Conservation (phyloP, 176 grass and related monocot species). For the Carex kokanica region DNA sequence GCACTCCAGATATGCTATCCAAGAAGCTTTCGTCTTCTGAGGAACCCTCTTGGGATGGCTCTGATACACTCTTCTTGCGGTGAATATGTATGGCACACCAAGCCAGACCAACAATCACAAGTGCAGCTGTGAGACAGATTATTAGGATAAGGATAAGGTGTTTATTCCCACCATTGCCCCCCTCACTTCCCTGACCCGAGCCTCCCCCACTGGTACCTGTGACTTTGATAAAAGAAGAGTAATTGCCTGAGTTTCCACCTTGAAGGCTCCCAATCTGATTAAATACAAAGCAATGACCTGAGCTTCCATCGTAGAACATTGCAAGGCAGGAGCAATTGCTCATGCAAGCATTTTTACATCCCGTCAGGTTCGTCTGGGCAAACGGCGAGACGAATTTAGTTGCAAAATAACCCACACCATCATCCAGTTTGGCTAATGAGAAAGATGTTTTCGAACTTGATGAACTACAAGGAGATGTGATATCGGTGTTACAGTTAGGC, state of each 20-base stretch:
- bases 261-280: slow-evolving; percentile 78
- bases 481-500: slow-evolving; percentile 47
- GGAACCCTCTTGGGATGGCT: slow-evolving; percentile 51
- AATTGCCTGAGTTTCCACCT: slow-evolving; percentile 22
- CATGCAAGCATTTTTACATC: slow-evolving; percentile 68
- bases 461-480: slow-evolving; percentile 51
- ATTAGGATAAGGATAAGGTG: slow-evolving; percentile 43
- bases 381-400: slow-evolving; percentile 46
- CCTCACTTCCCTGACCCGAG: slow-evolving; percentile 28
- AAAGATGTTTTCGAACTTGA: slow-evolving; percentile 29
- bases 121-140: slow-evolving; percentile 46
- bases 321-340: slow-evolving; percentile 73
- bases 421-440: slow-evolving; percentile 48
- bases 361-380: slow-evolving; percentile 50
- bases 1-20: slow-evolving; percentile 65
- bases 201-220: slow-evolving; percentile 17
- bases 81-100: slow-evolving; percentile 57
- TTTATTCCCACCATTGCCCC: slow-evolving; percentile 14
- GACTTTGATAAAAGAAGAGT: slow-evolving; percentile 68
- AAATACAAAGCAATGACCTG: slow-evolving; percentile 66
- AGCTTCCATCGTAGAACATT: slow-evolving; percentile 48
- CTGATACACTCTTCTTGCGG: slow-evolving; percentile 42
- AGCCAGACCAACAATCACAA: slow-evolving; percentile 52
- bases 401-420: slow-evolving; percentile 64
- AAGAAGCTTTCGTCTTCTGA: slow-evolving; percentile 81